Percentiles rank a stretch among this genome's conserved stretches.
phyloP scores from a whole-genome alignment of 169 alveolate genomes.

The Sarcocystis neurona region DNA sequence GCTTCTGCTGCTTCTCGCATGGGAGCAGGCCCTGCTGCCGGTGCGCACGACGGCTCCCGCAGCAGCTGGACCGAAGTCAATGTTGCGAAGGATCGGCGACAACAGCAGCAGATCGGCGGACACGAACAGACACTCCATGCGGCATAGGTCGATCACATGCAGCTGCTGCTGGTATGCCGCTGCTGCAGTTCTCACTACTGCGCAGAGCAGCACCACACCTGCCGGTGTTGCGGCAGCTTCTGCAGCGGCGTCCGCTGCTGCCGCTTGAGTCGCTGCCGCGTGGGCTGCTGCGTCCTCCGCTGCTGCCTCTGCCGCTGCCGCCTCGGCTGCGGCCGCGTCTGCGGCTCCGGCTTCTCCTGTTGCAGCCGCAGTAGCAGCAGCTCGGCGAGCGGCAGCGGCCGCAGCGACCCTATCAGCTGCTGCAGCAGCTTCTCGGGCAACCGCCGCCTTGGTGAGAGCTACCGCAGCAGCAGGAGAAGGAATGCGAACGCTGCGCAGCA shows the following conservation, averaged over 20 bases:
- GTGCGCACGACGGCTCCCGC: conserved; percentile 28
- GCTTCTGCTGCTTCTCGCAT: conserved; percentile 1
- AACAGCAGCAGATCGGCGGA: conserved; percentile 41
- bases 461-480: too few species aligned
- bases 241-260: conserved; percentile 25
- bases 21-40: neutral
- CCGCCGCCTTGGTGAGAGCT: too few species aligned
- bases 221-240: neutral
- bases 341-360: neutral
- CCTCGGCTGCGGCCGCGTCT: neutral
- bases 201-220: conserved; percentile 5
- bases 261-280: neutral
- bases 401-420: neutral
- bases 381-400: neutral
- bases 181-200: conserved; percentile 5
- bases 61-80: conserved; percentile 21
- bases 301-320: neutral
- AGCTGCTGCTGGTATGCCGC: neutral
- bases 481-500: too few species aligned
- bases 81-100: conserved; percentile 50
- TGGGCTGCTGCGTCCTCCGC: neutral
- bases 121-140: conserved; percentile 45
- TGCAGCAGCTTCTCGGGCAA: neutral
- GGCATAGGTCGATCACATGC: conserved; percentile 36
- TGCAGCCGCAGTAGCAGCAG: neutral